Conservation (phyloP, 306 rosid species). For the Begonia loranthoides region DNA sequence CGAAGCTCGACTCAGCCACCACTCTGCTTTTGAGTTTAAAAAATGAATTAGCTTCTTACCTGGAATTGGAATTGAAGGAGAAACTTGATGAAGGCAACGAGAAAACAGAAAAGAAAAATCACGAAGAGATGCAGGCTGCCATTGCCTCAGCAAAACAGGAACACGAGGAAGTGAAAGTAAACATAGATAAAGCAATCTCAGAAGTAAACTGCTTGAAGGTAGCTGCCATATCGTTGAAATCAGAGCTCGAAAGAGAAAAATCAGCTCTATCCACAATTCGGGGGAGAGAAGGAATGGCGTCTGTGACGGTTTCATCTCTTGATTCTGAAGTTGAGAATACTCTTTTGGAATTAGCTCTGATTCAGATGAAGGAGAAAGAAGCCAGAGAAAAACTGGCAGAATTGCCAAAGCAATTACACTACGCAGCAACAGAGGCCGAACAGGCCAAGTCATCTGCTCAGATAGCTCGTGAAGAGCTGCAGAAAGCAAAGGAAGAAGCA, state of each 20-base stretch:
- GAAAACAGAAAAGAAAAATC: slow-evolving; percentile 39
- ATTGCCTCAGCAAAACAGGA: slow-evolving; percentile 63
- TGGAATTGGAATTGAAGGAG: slow-evolving; percentile 65
- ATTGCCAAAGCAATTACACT: slow-evolving; percentile 70
- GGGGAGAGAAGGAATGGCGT: slow-evolving; percentile 98
- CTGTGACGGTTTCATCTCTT: slow-evolving; percentile 78
- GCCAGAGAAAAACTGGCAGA: slow-evolving; percentile 61
- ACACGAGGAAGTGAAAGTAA: slow-evolving; percentile 70
- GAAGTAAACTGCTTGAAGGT: slow-evolving; percentile 78
- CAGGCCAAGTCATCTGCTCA: slow-evolving; percentile 69
- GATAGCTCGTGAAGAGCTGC: slow-evolving; percentile 54
- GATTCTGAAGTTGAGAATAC: slow-evolving; percentile 80
- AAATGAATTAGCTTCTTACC: slow-evolving; percentile 74
- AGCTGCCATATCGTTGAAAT: slow-evolving; percentile 65
- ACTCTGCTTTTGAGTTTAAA: slow-evolving; percentile 70
- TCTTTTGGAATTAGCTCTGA: slow-evolving; percentile 70
- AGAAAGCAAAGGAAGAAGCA: slow-evolving; percentile 62
- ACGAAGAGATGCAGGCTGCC: slow-evolving; percentile 58
- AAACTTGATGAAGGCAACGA: slow-evolving; percentile 33
- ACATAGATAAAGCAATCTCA: slow-evolving; percentile 76
- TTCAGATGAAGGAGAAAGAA: slow-evolving; percentile 93
- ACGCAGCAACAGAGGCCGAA: slow-evolving; percentile 71
- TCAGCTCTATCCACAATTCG: slow-evolving; percentile 45
- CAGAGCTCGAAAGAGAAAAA: slow-evolving; percentile 75
- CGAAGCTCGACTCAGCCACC: slow-evolving; percentile 72